These are phyloP conservation scores for Termitomyces bulborhizus DNA, from an alignment of 768 basidiomycete genomes.

Conservation along the genomic window DNA sequence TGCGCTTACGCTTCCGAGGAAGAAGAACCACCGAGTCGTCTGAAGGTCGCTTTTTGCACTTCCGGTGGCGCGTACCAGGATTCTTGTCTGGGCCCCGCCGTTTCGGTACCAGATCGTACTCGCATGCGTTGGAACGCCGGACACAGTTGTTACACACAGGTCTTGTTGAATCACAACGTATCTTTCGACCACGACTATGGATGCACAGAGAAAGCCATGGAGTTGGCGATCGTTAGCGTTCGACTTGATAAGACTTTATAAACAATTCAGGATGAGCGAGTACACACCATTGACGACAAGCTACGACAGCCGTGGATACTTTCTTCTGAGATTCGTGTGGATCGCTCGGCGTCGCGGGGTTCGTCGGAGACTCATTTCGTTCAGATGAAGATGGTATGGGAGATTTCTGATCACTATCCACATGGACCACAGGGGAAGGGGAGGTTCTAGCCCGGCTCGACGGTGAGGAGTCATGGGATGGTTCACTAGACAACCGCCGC, in stretches of 20 bases:
- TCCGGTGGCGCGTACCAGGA: constrained; percentile 77
- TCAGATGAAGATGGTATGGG: too few relatives aligned
- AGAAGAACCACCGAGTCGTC: constrained; percentile 27
- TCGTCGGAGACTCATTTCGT: constrained; percentile 24
- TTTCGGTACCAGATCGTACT: constrained; percentile 77
- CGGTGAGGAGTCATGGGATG: constrained; percentile 16
- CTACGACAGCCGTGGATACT: constrained; percentile 68
- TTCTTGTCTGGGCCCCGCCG: constrained; percentile 83
- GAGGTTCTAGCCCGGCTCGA: constrained; percentile 27
- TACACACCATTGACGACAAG: constrained; percentile 78
- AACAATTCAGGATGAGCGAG: background rate
- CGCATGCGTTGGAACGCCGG: constrained; percentile 70
- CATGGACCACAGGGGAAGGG: background rate
- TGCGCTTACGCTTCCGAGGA: too few relatives aligned
- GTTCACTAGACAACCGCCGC: constrained; percentile 38
- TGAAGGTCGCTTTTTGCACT: constrained; percentile 74
- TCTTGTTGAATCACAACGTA: constrained; percentile 79
- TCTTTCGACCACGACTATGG: constrained; percentile 74
- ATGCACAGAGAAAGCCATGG: too few relatives aligned
- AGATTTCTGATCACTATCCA: too few relatives aligned
- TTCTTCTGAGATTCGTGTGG: constrained; percentile 45
- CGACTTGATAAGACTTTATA: too few relatives aligned
- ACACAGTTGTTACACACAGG: constrained; percentile 79
- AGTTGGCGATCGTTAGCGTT: too few relatives aligned
- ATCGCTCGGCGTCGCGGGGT: constrained; percentile 19